Evolutionary conservation across 2,329 filamentous ascomycete species (phyloP).

Genomic region (Pestalotiopsis sp.): DNA sequence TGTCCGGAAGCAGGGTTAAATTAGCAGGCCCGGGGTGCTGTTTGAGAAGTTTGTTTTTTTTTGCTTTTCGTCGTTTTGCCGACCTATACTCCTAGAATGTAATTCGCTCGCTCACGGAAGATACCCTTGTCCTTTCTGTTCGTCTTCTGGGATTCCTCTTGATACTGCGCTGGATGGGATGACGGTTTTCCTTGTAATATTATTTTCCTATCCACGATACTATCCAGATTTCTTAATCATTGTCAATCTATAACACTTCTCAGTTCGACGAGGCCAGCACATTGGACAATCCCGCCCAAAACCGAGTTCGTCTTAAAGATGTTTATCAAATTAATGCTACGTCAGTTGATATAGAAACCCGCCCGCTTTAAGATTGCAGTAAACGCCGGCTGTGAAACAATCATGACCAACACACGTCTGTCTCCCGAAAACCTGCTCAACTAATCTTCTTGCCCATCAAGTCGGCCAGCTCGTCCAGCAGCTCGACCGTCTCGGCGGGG

Average conservation of each 20-base stretch:
- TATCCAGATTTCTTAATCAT: not conserved
- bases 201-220: too few relatives aligned
- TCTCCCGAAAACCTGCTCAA: conserved; percentile 11
- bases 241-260: not conserved
- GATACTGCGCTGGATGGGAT: not conserved
- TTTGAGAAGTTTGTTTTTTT: not conserved
- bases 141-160: not conserved
- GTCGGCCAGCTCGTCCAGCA: conserved; percentile 80
- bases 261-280: not conserved
- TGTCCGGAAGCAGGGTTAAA: not conserved
- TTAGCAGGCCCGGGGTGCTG: not conserved
- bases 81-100: not conserved
- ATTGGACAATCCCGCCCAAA: not conserved
- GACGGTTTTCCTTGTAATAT: too few relatives aligned
- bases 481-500: conserved; percentile 84
- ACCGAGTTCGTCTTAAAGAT: too few relatives aligned
- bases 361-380: not conserved
- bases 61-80: not conserved
- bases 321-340: not conserved
- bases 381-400: not conserved
- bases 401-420: not conserved
- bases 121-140: not conserved
- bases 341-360: not conserved
- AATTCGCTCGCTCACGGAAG: not conserved
- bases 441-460: conserved; percentile 53